Evolutionary conservation across 257 asterid species (phyloP), one percentile per base, ranked within the genome.

Genomic region (Rauvolfia tetraphylla): DNA sequence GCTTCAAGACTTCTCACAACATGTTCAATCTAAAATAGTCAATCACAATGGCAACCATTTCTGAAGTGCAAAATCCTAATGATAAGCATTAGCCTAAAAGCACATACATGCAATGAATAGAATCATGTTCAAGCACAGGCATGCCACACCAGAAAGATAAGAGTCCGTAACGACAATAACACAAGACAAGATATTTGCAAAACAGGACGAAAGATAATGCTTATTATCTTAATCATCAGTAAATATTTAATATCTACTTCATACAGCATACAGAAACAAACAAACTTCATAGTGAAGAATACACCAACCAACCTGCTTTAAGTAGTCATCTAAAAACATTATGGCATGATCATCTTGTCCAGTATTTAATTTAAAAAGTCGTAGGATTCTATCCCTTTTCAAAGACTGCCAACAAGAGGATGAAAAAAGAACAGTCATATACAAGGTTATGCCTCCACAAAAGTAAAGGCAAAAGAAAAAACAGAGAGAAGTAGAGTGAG

Each of bases 331-430:
- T 70, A 81, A 20, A 81, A 95, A 88, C 96, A 95, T 95, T 75
- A 95, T 79, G 68, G 99, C 98, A 86, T 90, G 96, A 82, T 95
- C 99, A 53, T 95, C 97, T 84, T 93, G 99, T 74, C 99, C 99
- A 61, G 91, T 90, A 83, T 83, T 95, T 79, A 95, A 81, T 85
- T 93, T 95, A 81, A 95, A 95, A 80, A 91, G 71, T 69, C 93
- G 96, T 81, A 95, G 63, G 74, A 88, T 84, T 48, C 83, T 77
- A 34, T 95, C 96, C 82, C 99, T 87, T 82, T 85, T 90, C 33
- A 93, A 85, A 39, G 94, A 85, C 98, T 93, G 92, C 83, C 83
- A 17, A 83, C 71, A 59, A 42, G 67, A 49, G 75, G 38, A 68
- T 49, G 38, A 59, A 33, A 14, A 57, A 42, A 44, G 39, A 78